Evolutionary conservation across 768 basidiomycete genomes (phyloP), one percentile per base, ranked within the genome.

Genomic region (Gautieria morchelliformis): DNA sequence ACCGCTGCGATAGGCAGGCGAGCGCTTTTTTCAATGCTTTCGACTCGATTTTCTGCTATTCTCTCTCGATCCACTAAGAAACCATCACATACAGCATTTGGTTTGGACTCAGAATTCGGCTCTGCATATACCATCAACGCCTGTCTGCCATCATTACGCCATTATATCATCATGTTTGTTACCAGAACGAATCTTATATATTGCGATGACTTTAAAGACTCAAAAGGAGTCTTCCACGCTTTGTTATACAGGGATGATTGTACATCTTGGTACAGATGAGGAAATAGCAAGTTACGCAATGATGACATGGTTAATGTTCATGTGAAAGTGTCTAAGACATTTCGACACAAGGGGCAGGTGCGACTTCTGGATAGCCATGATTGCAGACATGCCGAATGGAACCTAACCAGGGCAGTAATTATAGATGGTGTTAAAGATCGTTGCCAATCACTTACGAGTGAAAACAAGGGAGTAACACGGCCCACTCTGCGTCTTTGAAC

Each of bases 341-440:
- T 70, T 65, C 84, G 75, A 64, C 87, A 89, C 52, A 86, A 68
- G 42, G 85, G 85, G 70, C 85, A 87, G 57, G 81, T 79, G 62
- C 69, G 74, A 62, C 75, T 82, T 66, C 75, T 73, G 62, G 70
- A 75, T 64, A 85, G 73, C 85, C 85, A 87, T 59, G 73, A 74
- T 56, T 68, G 71, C 60, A 84, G 75, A 70, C 87, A 88, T 39
- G 69, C 69, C 64, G 83, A 79, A 68, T 87, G 87, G 64, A 81
- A 84, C 44, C 74, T 76, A 40, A 20, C 40, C 60, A 20, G 64
- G 55, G 59, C 63, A 17, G 15, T n/a, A 24, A 33, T 15, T 33
- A 35, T 15, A 47, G 53, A 55, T 7, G 56, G 5, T 11, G 37
- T 61, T 11, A 58, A 54, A 41, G 63, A 62, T 17, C 7, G 20